Conservation (phyloP, 805 yeast genomes). For the Metschnikowia peoriensis region DNA sequence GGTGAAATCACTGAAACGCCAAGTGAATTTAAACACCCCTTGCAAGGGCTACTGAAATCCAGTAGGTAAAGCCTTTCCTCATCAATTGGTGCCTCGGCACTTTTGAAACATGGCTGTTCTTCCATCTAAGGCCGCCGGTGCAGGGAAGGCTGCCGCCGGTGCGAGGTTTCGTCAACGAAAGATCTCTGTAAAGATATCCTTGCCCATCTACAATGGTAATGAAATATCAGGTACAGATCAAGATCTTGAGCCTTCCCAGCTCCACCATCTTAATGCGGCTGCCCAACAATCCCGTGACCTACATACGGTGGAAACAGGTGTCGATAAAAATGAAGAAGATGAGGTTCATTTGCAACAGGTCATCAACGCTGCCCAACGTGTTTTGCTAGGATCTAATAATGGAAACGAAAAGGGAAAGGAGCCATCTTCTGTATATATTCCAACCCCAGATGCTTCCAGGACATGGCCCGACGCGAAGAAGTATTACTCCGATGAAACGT, state of each 20-base stretch:
- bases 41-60: neutral
- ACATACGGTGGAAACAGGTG: constrained; percentile 94
- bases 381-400: constrained; percentile 42
- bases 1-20: constrained; percentile 2
- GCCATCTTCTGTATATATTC: constrained; percentile 64
- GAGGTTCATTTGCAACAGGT: constrained; percentile 95
- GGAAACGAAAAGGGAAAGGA: constrained; percentile 24
- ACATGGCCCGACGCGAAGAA: constrained; percentile 75
- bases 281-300: constrained; percentile 80
- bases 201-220: constrained; percentile 70
- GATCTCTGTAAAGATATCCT: constrained; percentile 85
- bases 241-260: constrained; percentile 43
- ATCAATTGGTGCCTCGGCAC: constrained; percentile 15
- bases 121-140: constrained; percentile 36
- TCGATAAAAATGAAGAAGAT: constrained; percentile 95
- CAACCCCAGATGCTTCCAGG: constrained; percentile 92
- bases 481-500: constrained; percentile 62
- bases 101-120: constrained; percentile 36
- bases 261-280: constrained; percentile 36
- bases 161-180: constrained; percentile 92
- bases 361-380: constrained; percentile 72
- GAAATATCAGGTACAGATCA: constrained; percentile 77
- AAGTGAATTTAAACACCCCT: neutral
- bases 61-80: neutral
- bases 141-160: constrained; percentile 38